A percentile compares a stretch with the other conserved stretches of the same genome.
These are phyloP conservation scores for Penicillium polonicum DNA, from an alignment of 2,329 filamentous ascomycete genomes.

Conservation along the genomic window DNA sequence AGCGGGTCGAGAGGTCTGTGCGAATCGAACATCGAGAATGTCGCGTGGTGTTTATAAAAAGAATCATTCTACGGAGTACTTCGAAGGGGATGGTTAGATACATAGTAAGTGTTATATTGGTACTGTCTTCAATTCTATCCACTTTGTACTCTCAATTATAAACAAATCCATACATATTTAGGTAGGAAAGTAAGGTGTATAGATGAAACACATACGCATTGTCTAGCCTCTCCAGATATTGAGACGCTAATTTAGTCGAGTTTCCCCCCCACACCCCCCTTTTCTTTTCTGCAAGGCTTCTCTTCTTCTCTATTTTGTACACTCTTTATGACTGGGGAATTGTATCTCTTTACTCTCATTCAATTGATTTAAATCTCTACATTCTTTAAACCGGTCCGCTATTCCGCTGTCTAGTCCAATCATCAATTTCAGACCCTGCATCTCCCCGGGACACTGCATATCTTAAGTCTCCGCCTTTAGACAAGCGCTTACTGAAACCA, in stretches of 20 bases:
- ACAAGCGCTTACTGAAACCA: slow-evolving; percentile 2
- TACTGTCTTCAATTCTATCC: background rate
- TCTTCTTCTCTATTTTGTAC: slow-evolving; percentile 5
- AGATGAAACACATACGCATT: slow-evolving; percentile 4
- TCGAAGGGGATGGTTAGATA: background rate
- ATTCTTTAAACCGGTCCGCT: background rate
- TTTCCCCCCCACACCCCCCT: slow-evolving; percentile 2
- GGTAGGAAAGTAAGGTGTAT: background rate
- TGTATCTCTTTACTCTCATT: background rate
- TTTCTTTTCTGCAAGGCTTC: slow-evolving; percentile 12
- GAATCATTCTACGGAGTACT: background rate
- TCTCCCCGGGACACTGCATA: background rate
- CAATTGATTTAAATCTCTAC: slow-evolving; percentile 2
- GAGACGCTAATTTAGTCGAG: slow-evolving; percentile 3
- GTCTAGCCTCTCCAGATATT: slow-evolving; percentile 3
- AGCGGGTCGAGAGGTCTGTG: background rate
- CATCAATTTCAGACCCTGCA: background rate
- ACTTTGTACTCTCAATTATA: background rate
- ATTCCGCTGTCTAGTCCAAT: background rate
- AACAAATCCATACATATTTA: background rate
- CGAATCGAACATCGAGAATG: background rate
- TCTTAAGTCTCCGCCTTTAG: background rate
- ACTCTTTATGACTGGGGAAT: slow-evolving; percentile 1
- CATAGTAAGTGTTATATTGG: background rate
- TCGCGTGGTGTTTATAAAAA: background rate